Evolutionary conservation across 2,329 filamentous ascomycete genomes (phyloP).

Genomic region (Cladorrhinum sp.): DNA sequence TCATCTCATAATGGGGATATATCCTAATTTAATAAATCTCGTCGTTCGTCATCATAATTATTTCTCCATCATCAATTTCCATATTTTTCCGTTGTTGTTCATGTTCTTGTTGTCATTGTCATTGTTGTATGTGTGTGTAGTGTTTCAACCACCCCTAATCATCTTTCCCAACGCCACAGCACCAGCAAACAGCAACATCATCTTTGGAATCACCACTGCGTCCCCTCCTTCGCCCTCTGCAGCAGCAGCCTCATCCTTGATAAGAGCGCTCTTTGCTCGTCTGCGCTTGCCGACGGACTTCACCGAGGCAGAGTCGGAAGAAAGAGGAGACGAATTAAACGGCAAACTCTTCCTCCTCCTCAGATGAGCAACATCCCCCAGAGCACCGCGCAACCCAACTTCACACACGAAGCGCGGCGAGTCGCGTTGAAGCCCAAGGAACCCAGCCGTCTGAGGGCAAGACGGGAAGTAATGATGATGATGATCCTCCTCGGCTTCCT

Average conservation of each 20-base stretch:
- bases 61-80: too few species aligned
- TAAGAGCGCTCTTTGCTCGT: neutral
- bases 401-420: constrained; percentile 19
- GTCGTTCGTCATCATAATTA: neutral
- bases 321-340: constrained; percentile 26
- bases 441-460: constrained; percentile 31
- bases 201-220: constrained; percentile 24
- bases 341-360: constrained; percentile 6
- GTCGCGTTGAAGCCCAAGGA: constrained; percentile 31
- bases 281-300: neutral
- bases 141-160: constrained; percentile 9
- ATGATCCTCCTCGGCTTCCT: neutral
- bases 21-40: neutral
- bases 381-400: constrained; percentile 31
- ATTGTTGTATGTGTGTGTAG: too few species aligned
- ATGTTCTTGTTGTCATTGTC: neutral
- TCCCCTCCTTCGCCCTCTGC: neutral
- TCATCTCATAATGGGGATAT: neutral
- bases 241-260: neutral
- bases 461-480: neutral
- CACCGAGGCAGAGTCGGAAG: constrained; percentile 10
- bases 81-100: neutral
- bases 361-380: constrained; percentile 25
- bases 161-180: constrained; percentile 22
- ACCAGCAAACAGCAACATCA: constrained; percentile 33